phyloP scores from a whole-genome alignment of 2,329 filamentous ascomycete genomes.

The Penicillium sp. region DNA sequence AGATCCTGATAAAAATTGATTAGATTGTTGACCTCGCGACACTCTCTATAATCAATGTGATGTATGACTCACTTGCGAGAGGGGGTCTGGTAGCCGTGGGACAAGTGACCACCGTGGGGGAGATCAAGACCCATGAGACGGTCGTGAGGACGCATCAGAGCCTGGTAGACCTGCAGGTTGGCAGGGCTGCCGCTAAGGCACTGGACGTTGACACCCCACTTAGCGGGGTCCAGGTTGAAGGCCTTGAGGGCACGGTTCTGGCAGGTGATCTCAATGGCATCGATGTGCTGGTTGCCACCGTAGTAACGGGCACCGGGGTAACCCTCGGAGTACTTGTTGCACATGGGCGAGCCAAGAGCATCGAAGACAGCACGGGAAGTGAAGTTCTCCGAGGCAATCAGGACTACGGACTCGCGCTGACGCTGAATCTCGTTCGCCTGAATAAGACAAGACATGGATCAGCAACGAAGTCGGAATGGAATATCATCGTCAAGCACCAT shows the following conservation, averaged over 20 bases:
- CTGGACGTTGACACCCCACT: conserved; percentile 99
- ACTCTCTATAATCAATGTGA: not conserved
- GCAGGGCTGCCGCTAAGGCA: conserved; percentile 89
- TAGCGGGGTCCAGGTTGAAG: conserved; percentile 80
- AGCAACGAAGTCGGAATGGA: conserved; percentile 24
- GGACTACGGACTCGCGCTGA: conserved; percentile 96
- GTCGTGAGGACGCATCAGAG: conserved; percentile 88
- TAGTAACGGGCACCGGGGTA: conserved; percentile 99
- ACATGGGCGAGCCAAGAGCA: conserved; percentile 91
- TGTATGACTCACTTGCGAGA: conserved; percentile 69
- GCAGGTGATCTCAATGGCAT: conserved; percentile 92
- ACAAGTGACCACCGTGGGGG: conserved; percentile 93
- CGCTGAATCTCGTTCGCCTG: conserved; percentile 92
- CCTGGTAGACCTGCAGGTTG: conserved; percentile 98
- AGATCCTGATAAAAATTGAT: conserved; percentile 64
- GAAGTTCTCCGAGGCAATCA: conserved; percentile 99
- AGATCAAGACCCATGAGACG: conserved; percentile 96
- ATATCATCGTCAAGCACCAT: not conserved
- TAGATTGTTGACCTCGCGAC: not conserved
- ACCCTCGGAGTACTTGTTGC: conserved; percentile 99
- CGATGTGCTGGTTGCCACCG: conserved; percentile 98
- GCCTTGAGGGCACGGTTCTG: conserved; percentile 90
- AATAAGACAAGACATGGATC: conserved; percentile 33
- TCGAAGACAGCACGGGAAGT: conserved; percentile 98
- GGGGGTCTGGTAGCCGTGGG: conserved; percentile 95